Conservation (phyloP, 2,329 filamentous ascomycete genomes). For the Aspergillus phoenicis region DNA sequence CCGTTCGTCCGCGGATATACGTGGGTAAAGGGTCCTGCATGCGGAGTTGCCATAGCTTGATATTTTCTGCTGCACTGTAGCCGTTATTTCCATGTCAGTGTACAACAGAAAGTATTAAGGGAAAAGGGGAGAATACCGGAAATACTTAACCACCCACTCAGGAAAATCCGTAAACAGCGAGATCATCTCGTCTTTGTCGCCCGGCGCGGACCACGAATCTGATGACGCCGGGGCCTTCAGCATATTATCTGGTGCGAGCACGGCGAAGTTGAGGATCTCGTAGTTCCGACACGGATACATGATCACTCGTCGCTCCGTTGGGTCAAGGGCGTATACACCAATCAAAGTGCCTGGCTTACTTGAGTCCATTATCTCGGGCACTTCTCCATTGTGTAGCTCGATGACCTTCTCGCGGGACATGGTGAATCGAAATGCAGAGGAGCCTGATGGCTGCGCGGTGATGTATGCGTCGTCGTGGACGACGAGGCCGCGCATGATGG, state of each 20-base stretch:
- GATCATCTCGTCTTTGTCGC: background rate
- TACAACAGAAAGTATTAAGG: background rate
- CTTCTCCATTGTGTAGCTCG: background rate
- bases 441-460: slow-evolving; percentile 5
- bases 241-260: slow-evolving; percentile 12
- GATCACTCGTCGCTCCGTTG: slow-evolving; percentile 5
- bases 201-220: slow-evolving; percentile 6
- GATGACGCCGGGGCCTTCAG: background rate
- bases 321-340: slow-evolving; percentile 9
- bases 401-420: slow-evolving; percentile 1
- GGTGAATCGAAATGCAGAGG: slow-evolving; percentile 13
- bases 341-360: background rate
- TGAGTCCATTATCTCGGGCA: background rate
- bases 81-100: background rate
- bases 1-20: slow-evolving; percentile 22
- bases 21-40: slow-evolving; percentile 16
- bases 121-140: background rate
- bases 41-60: slow-evolving; percentile 17
- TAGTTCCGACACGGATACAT: slow-evolving; percentile 17
- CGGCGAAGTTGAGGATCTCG: slow-evolving; percentile 15
- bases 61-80: slow-evolving; percentile 6
- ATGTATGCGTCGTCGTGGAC: background rate
- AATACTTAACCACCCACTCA: background rate
- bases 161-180: slow-evolving; percentile 1
- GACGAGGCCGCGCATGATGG: slow-evolving; percentile 10